Conservation (phyloP, 257 asterid genomes). For the Anisodus tanguticus region DNA sequence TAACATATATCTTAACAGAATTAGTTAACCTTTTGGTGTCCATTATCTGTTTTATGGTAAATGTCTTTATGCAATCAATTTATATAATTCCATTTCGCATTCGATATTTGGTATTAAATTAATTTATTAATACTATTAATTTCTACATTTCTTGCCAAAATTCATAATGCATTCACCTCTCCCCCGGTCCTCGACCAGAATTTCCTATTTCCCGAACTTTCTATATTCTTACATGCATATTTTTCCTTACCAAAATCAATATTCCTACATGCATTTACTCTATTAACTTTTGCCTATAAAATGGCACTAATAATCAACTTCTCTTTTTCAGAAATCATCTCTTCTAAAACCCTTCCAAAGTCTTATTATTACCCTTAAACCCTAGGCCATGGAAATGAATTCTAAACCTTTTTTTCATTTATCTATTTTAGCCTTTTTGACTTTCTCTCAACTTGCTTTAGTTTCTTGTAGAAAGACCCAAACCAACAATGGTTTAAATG, state of each 20-base stretch:
- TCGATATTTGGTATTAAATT: neutral
- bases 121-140: neutral
- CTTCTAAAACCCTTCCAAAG: neutral
- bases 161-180: neutral
- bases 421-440: neutral
- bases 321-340: neutral
- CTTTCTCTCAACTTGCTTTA: constrained; percentile 20
- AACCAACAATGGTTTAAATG: constrained; percentile 25
- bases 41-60: neutral
- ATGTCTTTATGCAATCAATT: neutral
- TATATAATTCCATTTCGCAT: neutral
- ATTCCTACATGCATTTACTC: neutral
- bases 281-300: neutral
- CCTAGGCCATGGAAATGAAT: neutral
- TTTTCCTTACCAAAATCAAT: neutral
- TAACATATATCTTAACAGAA: neutral
- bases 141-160: neutral
- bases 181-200: neutral
- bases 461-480: neutral
- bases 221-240: neutral
- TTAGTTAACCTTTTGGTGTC: neutral
- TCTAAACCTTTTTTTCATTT: neutral
- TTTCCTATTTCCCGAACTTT: neutral
- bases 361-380: neutral
- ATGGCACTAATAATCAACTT: neutral